These are phyloP conservation scores for Sporothrix dimorphospora DNA, from an alignment of 2,329 filamentous ascomycete genomes.

Conservation along the genomic window DNA sequence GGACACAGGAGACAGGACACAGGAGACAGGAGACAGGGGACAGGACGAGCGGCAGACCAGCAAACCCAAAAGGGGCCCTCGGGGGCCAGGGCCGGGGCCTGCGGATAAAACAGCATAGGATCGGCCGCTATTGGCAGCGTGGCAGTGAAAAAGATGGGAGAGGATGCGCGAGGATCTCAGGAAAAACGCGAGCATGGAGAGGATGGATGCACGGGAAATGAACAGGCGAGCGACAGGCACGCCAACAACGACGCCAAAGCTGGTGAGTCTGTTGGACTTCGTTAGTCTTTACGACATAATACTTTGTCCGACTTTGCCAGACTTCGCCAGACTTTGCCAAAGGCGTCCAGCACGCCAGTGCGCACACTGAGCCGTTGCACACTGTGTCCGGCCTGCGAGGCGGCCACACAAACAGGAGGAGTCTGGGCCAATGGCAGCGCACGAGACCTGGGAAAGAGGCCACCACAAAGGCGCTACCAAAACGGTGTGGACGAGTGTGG, in stretches of 20 bases:
- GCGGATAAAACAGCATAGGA: neutral
- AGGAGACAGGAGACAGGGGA: no score
- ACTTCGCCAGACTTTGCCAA: no score
- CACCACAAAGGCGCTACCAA: neutral
- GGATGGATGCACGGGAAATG: constrained; percentile 8
- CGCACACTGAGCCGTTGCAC: no score
- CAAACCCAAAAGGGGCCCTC: neutral
- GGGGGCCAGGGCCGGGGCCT: no score
- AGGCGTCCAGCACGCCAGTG: no score
- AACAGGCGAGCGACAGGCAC: constrained; percentile 1
- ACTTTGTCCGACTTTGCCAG: no score
- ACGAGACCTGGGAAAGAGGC: neutral
- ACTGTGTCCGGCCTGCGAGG: no score
- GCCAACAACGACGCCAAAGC: constrained; percentile 7
- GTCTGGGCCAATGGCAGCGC: neutral
- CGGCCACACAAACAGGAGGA: neutral
- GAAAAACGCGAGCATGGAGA: neutral
- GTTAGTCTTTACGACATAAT: no score
- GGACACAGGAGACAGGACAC: neutral
- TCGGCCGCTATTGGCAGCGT: constrained; percentile 12
- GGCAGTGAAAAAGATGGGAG: constrained; percentile 4
- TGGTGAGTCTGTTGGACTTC: no score
- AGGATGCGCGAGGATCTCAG: neutral
- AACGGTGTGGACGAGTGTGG: neutral
- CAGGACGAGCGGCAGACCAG: neutral